Evolutionary conservation across 345 rosid species (phyloP), one percentile per base, ranked within the genome.

Genomic region (Eucalyptus marginata): DNA sequence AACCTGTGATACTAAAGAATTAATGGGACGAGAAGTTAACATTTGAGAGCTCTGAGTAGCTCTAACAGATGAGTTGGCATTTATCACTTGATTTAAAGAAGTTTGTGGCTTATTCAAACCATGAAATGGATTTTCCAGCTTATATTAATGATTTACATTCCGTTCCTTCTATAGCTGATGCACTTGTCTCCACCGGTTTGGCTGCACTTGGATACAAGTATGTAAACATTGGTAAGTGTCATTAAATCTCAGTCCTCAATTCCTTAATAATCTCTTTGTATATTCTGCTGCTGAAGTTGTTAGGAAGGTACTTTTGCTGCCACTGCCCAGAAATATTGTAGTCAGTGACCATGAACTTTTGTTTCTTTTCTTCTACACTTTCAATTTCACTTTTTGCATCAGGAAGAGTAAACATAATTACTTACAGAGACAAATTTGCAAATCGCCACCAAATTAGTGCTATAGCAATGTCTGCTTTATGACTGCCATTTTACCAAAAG

Each of bases 171-270:
- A 89, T 90, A 90, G 96, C 93, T 10, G 95, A 93, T 91, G 95
- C 95, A 47, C 91, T 94, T 56, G 93, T 95, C 87, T 92, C 95
- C 68, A 93, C 92, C 13, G 94, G 97, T 71, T 91, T 95, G 88
- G 91, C 91, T n/a, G 88, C 87, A 86, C 92, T 93, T 33, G 94
- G 95, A 79, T 95, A 92, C 90, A 91, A 85, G 16, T 93, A 94
- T 91, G 95, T 94, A 47, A 95, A 93, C 86, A 92, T 95, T 62
- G 97, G 96, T 94, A 90, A 52, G 92, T 31, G 27, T 59, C 71
- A 14, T n/a, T 58, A 50, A 22, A 13, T 86, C n/a, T 81, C 27
- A 76, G 47, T 76, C 47, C 47, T 76, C 83, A 76, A 20, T 76
- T 76, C 27, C 83, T 36, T 76, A 36, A 76, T 36, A 5, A 20